phyloP scores from a whole-genome alignment of 2,329 filamentous ascomycete genomes.

The Colletotrichum destructivum region DNA sequence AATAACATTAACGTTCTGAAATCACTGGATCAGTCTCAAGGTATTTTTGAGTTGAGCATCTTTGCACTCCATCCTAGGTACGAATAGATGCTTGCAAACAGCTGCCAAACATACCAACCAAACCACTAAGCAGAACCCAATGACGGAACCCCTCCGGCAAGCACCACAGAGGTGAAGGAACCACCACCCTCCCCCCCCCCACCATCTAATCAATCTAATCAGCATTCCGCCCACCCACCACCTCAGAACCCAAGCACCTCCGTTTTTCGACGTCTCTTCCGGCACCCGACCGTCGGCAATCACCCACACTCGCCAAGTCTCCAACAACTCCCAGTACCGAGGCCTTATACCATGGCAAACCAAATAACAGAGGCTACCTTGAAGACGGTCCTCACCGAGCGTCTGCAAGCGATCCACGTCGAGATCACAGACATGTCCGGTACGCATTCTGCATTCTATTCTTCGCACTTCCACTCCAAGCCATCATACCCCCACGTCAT shows the following conservation, averaged over 20 bases:
- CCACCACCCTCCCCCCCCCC: no score
- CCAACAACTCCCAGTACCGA: not conserved
- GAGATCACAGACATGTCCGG: slow-evolving; percentile 94
- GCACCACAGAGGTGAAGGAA: not conserved
- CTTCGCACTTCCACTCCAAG: slow-evolving; percentile 11
- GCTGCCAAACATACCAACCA: not conserved
- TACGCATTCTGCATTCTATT: slow-evolving; percentile 59
- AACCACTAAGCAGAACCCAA: not conserved
- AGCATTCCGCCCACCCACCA: slow-evolving; percentile 13
- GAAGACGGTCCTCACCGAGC: slow-evolving; percentile 76
- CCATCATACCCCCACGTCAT: slow-evolving; percentile 29
- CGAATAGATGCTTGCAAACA: no score
- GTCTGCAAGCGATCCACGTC: slow-evolving; percentile 83
- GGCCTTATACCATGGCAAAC: slow-evolving; percentile 61
- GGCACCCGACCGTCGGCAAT: slow-evolving; percentile 7
- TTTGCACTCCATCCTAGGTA: no score
- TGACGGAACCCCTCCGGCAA: slow-evolving; percentile 13
- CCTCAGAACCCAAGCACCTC: slow-evolving; percentile 28
- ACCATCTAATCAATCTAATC: slow-evolving; percentile 44
- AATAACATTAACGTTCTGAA: no score
- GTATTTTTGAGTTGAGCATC: no score
- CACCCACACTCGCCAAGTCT: not conserved
- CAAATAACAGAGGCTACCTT: slow-evolving; percentile 82
- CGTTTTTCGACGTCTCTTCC: slow-evolving; percentile 37
- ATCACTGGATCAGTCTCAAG: no score